phyloP scores from a whole-genome alignment of 2,329 filamentous ascomycete genomes.

The Aspergillus uvarum region DNA sequence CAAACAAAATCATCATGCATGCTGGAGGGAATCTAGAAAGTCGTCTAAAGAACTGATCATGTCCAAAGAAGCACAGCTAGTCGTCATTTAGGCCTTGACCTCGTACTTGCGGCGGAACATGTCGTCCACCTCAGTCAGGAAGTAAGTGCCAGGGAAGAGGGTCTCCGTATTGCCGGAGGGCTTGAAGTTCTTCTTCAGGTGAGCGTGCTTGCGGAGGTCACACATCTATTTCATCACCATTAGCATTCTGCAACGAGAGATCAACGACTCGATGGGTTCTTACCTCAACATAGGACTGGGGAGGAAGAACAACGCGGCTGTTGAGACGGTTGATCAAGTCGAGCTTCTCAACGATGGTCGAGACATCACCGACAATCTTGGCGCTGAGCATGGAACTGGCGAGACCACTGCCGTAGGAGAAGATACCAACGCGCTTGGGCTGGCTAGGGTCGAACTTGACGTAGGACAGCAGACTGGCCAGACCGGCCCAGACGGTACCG shows the following conservation, averaged over 20 bases:
- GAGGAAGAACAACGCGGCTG: constrained; percentile 64
- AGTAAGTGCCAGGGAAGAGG: constrained; percentile 69
- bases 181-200: constrained; percentile 75
- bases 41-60: constrained; percentile 32
- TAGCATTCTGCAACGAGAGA: constrained; percentile 1
- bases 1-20: constrained; percentile 28
- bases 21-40: constrained; percentile 37
- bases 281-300: constrained; percentile 72
- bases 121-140: constrained; percentile 75
- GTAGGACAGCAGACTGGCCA: constrained; percentile 62
- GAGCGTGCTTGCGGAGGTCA: constrained; percentile 76
- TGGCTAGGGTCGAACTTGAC: constrained; percentile 62
- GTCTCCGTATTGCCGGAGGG: constrained; percentile 68
- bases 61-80: constrained; percentile 26
- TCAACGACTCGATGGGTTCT: constrained; percentile 34
- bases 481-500: constrained; percentile 59
- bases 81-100: constrained; percentile 63
- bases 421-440: constrained; percentile 72
- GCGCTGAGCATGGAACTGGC: constrained; percentile 71
- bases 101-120: constrained; percentile 82
- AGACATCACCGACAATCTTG: constrained; percentile 66
- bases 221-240: constrained; percentile 60
- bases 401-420: constrained; percentile 77
- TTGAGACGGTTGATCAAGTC: constrained; percentile 69
- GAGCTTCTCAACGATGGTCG: constrained; percentile 65